These are phyloP conservation scores for Ganoderma boninense DNA, from an alignment of 1,284 basidiomycete genomes.

Conservation along the genomic window DNA sequence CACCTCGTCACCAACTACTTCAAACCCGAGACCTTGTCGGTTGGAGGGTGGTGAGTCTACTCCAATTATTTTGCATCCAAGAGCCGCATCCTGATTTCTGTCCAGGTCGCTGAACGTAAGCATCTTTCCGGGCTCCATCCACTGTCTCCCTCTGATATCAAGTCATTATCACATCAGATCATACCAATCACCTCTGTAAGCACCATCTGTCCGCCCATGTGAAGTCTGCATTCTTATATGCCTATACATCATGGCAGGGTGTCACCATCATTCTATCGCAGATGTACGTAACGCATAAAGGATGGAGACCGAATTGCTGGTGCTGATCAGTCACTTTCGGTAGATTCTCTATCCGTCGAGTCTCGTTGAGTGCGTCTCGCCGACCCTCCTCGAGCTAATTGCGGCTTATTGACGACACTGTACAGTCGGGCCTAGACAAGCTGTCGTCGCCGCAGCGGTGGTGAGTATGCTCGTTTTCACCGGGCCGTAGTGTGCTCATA, in stretches of 20 bases:
- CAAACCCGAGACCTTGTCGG: background rate
- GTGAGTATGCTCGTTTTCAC: background rate
- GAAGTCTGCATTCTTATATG: background rate
- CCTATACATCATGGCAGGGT: background rate
- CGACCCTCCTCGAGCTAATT: background rate
- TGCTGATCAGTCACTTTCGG: background rate
- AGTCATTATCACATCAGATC: background rate
- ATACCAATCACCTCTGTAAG: background rate
- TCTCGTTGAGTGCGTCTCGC: conserved; percentile 5
- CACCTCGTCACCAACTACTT: background rate
- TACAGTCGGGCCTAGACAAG: background rate
- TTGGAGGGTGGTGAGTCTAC: conserved; percentile 2
- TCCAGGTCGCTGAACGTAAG: background rate
- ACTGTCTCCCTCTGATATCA: background rate
- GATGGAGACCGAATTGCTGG: too few relatives aligned
- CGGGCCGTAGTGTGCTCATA: background rate
- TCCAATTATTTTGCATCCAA: background rate
- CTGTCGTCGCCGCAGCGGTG: background rate
- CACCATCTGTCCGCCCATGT: background rate
- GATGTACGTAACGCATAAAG: background rate
- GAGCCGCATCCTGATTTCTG: background rate
- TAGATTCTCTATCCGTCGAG: conserved; percentile 6
- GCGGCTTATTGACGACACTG: background rate
- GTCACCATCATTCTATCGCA: conserved; percentile 1
- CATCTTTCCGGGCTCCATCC: background rate